Evolutionary conservation across 108 stramenopile genomes (phyloP).

Genomic region (Cyclotella kingstonii): DNA sequence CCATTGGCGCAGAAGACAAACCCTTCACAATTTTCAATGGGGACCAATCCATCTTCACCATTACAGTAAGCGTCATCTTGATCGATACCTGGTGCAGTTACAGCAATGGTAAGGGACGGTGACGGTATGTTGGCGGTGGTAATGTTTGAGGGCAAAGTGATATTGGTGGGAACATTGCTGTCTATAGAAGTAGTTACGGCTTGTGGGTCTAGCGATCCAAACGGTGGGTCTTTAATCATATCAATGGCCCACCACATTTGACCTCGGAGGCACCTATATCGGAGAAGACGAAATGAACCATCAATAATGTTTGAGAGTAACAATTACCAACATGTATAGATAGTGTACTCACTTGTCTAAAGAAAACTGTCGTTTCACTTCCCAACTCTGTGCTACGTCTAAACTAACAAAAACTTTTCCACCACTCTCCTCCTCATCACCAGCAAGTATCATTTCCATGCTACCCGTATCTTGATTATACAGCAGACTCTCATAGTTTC

Average conservation of each 20-base stretch:
- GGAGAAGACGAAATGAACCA: background rate
- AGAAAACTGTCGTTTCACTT: slow-evolving; percentile 27
- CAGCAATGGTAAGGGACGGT: slow-evolving; percentile 1
- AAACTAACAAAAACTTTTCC: slow-evolving; percentile 31
- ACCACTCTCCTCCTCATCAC: background rate
- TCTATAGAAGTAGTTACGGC: too few relatives aligned
- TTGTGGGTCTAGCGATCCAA: too few relatives aligned
- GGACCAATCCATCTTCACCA: slow-evolving; percentile 23
- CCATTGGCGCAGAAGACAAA: slow-evolving; percentile 34
- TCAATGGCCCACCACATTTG: slow-evolving; percentile 51
- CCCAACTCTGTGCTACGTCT: slow-evolving; percentile 32
- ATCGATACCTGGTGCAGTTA: slow-evolving; percentile 17
- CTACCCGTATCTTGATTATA: slow-evolving; percentile 32
- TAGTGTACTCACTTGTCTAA: slow-evolving; percentile 28
- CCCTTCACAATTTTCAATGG: slow-evolving; percentile 28
- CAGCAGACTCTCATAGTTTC: slow-evolving; percentile 24
- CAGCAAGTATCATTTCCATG: slow-evolving; percentile 36
- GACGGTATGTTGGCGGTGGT: slow-evolving; percentile 1
- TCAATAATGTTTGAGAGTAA: background rate
- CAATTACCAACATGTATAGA: background rate
- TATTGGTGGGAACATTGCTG: background rate
- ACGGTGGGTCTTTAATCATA: slow-evolving; percentile 39
- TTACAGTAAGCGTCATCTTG: slow-evolving; percentile 26
- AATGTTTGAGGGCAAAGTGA: background rate
- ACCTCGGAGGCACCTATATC: slow-evolving; percentile 41